Evolutionary conservation across 176 grass and related monocot species (phyloP), one percentile per base, ranked within the genome.

Genomic region (Hsuehochloa calcarea): DNA sequence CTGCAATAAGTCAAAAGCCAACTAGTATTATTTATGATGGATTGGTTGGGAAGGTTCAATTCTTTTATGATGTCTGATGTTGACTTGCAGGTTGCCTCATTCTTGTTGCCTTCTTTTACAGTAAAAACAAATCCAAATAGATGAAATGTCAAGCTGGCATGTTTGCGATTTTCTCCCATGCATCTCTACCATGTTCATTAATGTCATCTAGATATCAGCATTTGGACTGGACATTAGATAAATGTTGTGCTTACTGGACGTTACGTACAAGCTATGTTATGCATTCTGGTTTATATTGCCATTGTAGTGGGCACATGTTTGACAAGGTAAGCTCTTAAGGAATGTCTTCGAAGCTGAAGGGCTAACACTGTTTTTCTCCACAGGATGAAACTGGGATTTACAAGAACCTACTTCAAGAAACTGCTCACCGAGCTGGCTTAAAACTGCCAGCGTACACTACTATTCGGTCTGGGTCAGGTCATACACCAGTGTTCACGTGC

Each of bases 311-410:
- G 78, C 70, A 60, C 43, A 63, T 58, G 14, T 60, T 17, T 73
- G 29, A 10, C 59, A 46, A 59, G 40, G 31, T 37, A 65, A 58
- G 45, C 58, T 58, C 11, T 50, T 82, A 63, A 80, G 61, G 60
- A 52, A 35, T 75, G 68, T 9, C 56, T 51, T 84, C 34, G 31
- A 74, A 87, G n/a, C 17, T 44, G 62, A 75, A 49, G 41, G 9
- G 41, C 51, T 90, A 69, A 87, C 29, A 15, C 43, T 90, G 31
- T 63, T 77, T 74, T 44, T 25, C 44, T 84, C 13, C 52, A 70
- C 84, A 99, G 96, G 96, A 99, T 89, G 96, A 99, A 90, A 99
- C 96, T 3, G 96, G 96, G 23, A 94, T 99, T 60, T 99, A 94
- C 84, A 99, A 99, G 88, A 99, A 99, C 63, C 82, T 99, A 20